Evolutionary conservation across 1,284 basidiomycete genomes (phyloP).

Genomic region (Apiotrichum domesticum): DNA sequence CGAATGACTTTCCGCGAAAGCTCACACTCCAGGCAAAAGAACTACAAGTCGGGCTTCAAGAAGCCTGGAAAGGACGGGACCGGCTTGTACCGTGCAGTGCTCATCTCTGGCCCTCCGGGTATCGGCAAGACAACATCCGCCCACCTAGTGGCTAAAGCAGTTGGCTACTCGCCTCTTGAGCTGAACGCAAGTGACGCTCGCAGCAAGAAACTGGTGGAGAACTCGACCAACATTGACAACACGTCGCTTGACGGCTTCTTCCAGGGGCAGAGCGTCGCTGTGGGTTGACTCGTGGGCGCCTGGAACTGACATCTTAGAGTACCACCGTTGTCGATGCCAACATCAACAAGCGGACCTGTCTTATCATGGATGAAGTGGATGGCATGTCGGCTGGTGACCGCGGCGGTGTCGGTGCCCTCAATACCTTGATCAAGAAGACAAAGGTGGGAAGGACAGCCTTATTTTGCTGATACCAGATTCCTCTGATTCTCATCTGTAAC

Average conservation of each 20-base stretch:
- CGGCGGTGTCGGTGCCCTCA: slow-evolving; percentile 89
- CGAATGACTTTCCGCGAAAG: background rate
- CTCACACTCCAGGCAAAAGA: slow-evolving; percentile 59
- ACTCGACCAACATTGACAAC: slow-evolving; percentile 79
- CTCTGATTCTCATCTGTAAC: slow-evolving; percentile 97
- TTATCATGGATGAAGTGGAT: slow-evolving; percentile 99
- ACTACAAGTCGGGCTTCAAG: slow-evolving; percentile 71
- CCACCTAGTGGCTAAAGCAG: slow-evolving; percentile 80
- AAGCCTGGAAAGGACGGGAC: slow-evolving; percentile 88
- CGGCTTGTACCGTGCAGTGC: slow-evolving; percentile 77
- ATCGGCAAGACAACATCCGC: slow-evolving; percentile 98
- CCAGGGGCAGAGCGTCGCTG: slow-evolving; percentile 56
- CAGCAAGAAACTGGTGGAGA: slow-evolving; percentile 96
- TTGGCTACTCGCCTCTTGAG: slow-evolving; percentile 87
- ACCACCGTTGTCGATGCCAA: slow-evolving; percentile 63
- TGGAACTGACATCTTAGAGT: slow-evolving; percentile 44
- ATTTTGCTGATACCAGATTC: slow-evolving; percentile 56
- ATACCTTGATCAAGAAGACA: slow-evolving; percentile 87
- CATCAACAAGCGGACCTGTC: slow-evolving; percentile 72
- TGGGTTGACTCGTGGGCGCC: slow-evolving; percentile 3
- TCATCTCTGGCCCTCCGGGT: slow-evolving; percentile 90
- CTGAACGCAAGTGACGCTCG: slow-evolving; percentile 92
- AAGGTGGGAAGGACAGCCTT: slow-evolving; percentile 53
- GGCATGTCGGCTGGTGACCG: slow-evolving; percentile 98
- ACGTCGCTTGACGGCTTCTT: slow-evolving; percentile 84